A percentile compares a stretch with the other conserved stretches of the same genome.
Conservation (phyloP, 1,284 basidiomycete species). For the Ustilago esculenta region DNA sequence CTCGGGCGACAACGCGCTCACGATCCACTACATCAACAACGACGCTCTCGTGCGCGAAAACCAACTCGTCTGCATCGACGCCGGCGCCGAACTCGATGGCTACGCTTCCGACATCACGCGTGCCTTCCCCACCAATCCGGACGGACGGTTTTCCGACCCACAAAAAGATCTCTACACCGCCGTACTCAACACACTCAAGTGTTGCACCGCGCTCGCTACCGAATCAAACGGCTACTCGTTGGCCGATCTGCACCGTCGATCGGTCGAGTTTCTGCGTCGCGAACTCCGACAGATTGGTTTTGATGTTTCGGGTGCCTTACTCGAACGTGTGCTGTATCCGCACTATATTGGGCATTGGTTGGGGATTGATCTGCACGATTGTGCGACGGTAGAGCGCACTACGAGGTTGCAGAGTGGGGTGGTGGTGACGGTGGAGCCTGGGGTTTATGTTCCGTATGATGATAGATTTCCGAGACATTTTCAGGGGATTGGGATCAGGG, state of each 20-base stretch:
- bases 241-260: slow-evolving; percentile 81
- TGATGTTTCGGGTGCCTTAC: slow-evolving; percentile 72
- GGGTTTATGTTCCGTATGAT: slow-evolving; percentile 62
- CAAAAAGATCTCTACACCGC: slow-evolving; percentile 89
- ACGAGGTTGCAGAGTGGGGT: slow-evolving; percentile 53
- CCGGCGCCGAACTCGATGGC: slow-evolving; percentile 72
- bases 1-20: slow-evolving; percentile 55
- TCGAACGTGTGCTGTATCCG: slow-evolving; percentile 83
- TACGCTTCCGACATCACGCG: slow-evolving; percentile 97
- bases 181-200: slow-evolving; percentile 80
- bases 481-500: slow-evolving; percentile 62
- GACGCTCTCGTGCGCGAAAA: slow-evolving; percentile 46
- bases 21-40: slow-evolving; percentile 63
- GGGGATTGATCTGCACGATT: slow-evolving; percentile 73
- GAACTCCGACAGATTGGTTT: slow-evolving; percentile 86
- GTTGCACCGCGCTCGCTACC: slow-evolving; percentile 71
- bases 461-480: slow-evolving; percentile 55
- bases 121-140: slow-evolving; percentile 77
- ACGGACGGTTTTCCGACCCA: slow-evolving; percentile 74
- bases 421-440: slow-evolving; percentile 64
- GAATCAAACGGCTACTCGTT: slow-evolving; percentile 73
- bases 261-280: slow-evolving; percentile 75
- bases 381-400: slow-evolving; percentile 51
- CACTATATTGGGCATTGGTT: slow-evolving; percentile 87
- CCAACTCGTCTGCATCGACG: slow-evolving; percentile 63